These are phyloP conservation scores for Vigna reflexopilosa DNA, from an alignment of 306 rosid genomes.

Conservation along the genomic window DNA sequence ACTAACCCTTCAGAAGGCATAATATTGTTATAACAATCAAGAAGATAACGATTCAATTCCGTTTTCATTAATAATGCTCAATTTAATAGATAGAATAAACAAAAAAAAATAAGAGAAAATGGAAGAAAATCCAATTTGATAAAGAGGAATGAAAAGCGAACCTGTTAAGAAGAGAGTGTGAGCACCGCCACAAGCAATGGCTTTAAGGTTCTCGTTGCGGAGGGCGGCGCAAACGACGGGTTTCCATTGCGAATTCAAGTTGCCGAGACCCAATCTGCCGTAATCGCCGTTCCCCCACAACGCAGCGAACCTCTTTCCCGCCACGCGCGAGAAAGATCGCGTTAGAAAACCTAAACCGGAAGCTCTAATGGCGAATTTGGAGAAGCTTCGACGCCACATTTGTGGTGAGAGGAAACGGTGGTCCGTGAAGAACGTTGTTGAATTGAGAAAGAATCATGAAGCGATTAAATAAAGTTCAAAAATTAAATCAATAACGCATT, in stretches of 20 bases:
- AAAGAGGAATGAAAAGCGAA: conserved; percentile 15
- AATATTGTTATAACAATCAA: not conserved
- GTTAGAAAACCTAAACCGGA: conserved; percentile 34
- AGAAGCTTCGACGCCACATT: conserved; percentile 53
- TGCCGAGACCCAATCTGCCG: conserved; percentile 85
- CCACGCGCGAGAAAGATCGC: conserved; percentile 54
- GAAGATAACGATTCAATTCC: not conserved
- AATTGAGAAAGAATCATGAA: conserved; percentile 25
- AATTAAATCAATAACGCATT: not conserved
- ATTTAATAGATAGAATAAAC: not conserved
- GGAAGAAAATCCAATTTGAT: not conserved
- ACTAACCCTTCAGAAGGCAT: not conserved
- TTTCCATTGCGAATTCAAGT: conserved; percentile 80
- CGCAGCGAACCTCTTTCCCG: conserved; percentile 68
- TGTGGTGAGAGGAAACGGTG: not conserved
- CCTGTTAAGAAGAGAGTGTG: conserved; percentile 94
- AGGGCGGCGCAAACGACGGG: conserved; percentile 69
- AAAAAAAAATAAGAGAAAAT: not conserved
- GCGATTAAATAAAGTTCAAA: not conserved
- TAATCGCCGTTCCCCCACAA: conserved; percentile 93
- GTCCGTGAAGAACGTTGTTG: not conserved
- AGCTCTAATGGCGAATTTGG: conserved; percentile 26
- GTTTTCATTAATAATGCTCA: not conserved
- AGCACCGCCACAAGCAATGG: conserved; percentile 96
- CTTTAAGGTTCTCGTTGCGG: conserved; percentile 50